These are phyloP conservation scores for Epithemia pelagica DNA, from an alignment of 108 stramenopile species.

Conservation along the genomic window DNA sequence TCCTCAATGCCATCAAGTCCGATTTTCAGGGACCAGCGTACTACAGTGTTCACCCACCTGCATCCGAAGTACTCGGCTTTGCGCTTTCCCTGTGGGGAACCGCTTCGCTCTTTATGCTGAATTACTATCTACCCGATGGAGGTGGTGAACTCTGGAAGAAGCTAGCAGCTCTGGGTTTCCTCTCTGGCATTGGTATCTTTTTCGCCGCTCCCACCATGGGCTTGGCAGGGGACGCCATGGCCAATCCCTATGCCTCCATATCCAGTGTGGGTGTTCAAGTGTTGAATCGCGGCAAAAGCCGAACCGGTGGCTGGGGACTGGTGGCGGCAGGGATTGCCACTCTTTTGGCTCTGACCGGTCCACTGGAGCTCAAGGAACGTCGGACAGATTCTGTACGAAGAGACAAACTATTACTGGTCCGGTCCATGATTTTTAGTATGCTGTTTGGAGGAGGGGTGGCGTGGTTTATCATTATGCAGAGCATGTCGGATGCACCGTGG, in stretches of 20 bases:
- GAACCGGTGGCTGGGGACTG: slow-evolving; percentile 75
- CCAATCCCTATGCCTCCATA: slow-evolving; percentile 43
- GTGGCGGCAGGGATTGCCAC: slow-evolving; percentile 61
- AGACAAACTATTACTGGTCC: slow-evolving; percentile 55
- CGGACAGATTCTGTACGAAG: slow-evolving; percentile 46
- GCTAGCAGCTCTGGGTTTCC: slow-evolving; percentile 43
- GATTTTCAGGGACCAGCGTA: slow-evolving; percentile 39
- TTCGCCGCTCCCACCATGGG: slow-evolving; percentile 58
- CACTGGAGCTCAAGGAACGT: slow-evolving; percentile 65
- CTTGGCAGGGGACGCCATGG: slow-evolving; percentile 15
- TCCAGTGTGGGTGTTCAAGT: slow-evolving; percentile 32
- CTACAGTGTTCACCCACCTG: slow-evolving; percentile 42
- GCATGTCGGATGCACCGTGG: slow-evolving; percentile 61
- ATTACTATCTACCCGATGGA: slow-evolving; percentile 70
- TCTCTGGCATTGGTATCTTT: slow-evolving; percentile 55
- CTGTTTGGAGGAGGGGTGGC: slow-evolving; percentile 75
- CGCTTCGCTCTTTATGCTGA: slow-evolving; percentile 57
- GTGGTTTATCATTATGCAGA: slow-evolving; percentile 70
- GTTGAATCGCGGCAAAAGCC: slow-evolving; percentile 14
- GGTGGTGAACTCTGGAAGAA: slow-evolving; percentile 69
- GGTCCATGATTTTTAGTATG: slow-evolving; percentile 70
- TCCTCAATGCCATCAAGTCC: slow-evolving; percentile 40
- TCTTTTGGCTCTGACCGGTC: slow-evolving; percentile 68
- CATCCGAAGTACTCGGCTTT: slow-evolving; percentile 59
- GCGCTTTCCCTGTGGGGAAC: slow-evolving; percentile 62